Conservation (phyloP, 352 stramenopile species). For the Globisporangium nunn region DNA sequence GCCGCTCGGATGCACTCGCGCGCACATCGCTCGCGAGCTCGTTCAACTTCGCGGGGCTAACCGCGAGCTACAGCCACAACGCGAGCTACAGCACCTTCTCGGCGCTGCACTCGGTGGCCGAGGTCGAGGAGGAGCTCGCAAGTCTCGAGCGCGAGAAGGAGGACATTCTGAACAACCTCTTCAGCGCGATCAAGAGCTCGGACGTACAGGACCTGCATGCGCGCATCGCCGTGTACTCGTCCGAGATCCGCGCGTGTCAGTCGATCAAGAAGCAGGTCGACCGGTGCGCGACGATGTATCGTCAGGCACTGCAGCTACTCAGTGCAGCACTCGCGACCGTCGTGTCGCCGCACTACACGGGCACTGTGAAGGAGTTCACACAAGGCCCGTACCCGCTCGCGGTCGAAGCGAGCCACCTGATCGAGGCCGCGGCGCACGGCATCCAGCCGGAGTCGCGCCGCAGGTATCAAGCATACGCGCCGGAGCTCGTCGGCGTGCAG, state of each 20-base stretch:
- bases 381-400: conserved; percentile 63
- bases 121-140: conserved; percentile 51
- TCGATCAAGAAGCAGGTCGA: conserved; percentile 75
- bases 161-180: conserved; percentile 60
- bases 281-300: conserved; percentile 59
- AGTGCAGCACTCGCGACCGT: conserved; percentile 62
- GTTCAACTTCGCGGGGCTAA: conserved; percentile 6
- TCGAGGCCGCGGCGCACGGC: conserved; percentile 58
- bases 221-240: conserved; percentile 63
- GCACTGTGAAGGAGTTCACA: conserved; percentile 70
- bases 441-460: conserved; percentile 75
- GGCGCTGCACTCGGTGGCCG: conserved; percentile 20
- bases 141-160: conserved; percentile 66
- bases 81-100: conserved; percentile 16
- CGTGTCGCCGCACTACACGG: conserved; percentile 62
- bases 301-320: conserved; percentile 68
- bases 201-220: conserved; percentile 66
- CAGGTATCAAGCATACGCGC: conserved; percentile 61
- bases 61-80: conserved; percentile 12
- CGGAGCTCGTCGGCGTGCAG: conserved; percentile 32
- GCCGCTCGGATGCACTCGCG: conserved; percentile 56
- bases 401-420: conserved; percentile 65
- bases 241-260: conserved; percentile 72
- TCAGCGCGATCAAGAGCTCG: conserved; percentile 47
- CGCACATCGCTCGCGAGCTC: conserved; percentile 35